These are phyloP conservation scores for Russula dissimulans DNA, from an alignment of 768 basidiomycete species.

Conservation along the genomic window DNA sequence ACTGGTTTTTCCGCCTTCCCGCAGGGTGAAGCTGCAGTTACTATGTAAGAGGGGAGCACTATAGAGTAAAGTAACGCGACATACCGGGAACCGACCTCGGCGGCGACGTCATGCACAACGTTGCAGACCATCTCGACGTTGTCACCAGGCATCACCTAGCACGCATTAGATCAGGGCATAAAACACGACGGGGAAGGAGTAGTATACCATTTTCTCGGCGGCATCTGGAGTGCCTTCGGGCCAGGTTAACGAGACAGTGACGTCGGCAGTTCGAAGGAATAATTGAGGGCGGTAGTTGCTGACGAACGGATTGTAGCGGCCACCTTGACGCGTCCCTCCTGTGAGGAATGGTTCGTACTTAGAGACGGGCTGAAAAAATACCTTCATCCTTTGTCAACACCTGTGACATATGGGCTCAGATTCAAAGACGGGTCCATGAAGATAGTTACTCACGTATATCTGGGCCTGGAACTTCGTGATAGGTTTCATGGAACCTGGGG, in stretches of 20 bases:
- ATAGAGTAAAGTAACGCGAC: neutral
- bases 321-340: slow-evolving; percentile 30
- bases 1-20: slow-evolving; percentile 93
- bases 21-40: slow-evolving; percentile 63
- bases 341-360: neutral
- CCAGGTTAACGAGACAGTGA: slow-evolving; percentile 79
- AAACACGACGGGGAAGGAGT: neutral
- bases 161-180: neutral
- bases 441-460: slow-evolving; percentile 53
- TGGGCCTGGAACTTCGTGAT: slow-evolving; percentile 92
- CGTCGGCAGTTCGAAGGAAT: slow-evolving; percentile 92
- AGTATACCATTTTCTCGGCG: slow-evolving; percentile 74
- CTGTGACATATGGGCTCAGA: slow-evolving; percentile 28
- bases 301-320: slow-evolving; percentile 89
- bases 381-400: slow-evolving; percentile 82
- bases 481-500: slow-evolving; percentile 87
- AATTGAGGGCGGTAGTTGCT: slow-evolving; percentile 90
- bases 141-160: slow-evolving; percentile 92
- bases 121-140: slow-evolving; percentile 88
- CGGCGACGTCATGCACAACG: slow-evolving; percentile 77
- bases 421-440: neutral
- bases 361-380: slow-evolving; percentile 6
- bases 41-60: slow-evolving; percentile 1
- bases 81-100: slow-evolving; percentile 77
- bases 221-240: slow-evolving; percentile 75